Conservation (phyloP, 768 basidiomycete species). For the Tephrocybe sp. region DNA sequence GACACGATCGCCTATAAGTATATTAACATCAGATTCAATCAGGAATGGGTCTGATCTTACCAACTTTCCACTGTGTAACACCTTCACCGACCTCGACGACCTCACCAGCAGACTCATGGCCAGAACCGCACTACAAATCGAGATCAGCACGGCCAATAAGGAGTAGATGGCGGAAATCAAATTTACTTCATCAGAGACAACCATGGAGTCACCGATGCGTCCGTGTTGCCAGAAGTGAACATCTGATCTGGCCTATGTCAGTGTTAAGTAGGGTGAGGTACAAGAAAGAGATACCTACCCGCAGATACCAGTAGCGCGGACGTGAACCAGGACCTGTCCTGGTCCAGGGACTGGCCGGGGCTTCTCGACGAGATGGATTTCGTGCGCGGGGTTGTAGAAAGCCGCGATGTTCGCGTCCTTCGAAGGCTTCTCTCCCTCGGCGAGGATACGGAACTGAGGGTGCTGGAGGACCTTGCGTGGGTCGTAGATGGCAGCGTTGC, state of each 20-base stretch:
- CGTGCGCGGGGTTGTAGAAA: slow-evolving; percentile 61
- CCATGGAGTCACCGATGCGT: slow-evolving; percentile 65
- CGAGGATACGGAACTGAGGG: slow-evolving; percentile 52
- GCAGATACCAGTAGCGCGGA: slow-evolving; percentile 68
- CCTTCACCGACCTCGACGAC: slow-evolving; percentile 62
- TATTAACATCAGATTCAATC: background rate
- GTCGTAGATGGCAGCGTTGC: slow-evolving; percentile 47
- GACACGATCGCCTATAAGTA: slow-evolving; percentile 53
- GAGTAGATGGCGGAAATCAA: background rate
- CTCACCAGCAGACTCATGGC: slow-evolving; percentile 70
- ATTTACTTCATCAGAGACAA: slow-evolving; percentile 62
- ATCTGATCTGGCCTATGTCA: slow-evolving; percentile 47
- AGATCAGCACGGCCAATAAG: background rate
- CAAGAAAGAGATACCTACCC: slow-evolving; percentile 38
- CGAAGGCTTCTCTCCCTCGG: slow-evolving; percentile 46
- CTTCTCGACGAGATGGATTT: slow-evolving; percentile 67
- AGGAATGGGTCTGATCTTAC: slow-evolving; percentile 24
- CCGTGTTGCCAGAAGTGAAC: slow-evolving; percentile 77
- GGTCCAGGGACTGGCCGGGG: slow-evolving; percentile 57
- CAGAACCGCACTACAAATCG: slow-evolving; percentile 55
- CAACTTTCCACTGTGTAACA: slow-evolving; percentile 63
- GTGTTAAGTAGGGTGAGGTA: background rate
- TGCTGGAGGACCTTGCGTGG: slow-evolving; percentile 57
- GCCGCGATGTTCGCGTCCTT: slow-evolving; percentile 54
- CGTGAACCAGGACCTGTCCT: slow-evolving; percentile 65